phyloP scores from a whole-genome alignment of 78 protist species.

The Isochrysis galbana region DNA sequence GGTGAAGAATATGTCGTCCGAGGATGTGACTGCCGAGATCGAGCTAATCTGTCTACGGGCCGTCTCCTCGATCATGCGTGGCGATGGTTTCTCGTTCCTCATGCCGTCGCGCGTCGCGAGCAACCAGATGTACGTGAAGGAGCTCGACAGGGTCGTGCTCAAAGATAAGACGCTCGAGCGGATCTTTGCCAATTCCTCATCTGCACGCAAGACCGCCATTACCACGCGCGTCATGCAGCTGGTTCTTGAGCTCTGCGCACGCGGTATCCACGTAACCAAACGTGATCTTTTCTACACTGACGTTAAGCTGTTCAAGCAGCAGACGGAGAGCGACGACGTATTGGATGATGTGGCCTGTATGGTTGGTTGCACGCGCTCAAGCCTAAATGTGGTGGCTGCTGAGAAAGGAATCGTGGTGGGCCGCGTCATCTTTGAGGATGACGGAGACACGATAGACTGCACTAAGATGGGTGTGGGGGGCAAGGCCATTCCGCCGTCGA shows the following conservation, averaged over 20 bases:
- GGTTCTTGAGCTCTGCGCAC: conserved; percentile 56
- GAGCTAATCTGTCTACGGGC: conserved; percentile 16
- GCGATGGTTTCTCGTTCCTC: conserved; percentile 50
- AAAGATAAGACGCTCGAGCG: conserved; percentile 32
- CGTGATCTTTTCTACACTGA: conserved; percentile 76
- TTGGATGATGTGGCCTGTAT: conserved; percentile 73
- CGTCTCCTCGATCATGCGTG: conserved; percentile 11
- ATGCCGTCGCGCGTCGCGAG: conserved; percentile 57
- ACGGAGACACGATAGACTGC: conserved; percentile 72
- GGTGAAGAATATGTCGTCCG: not conserved
- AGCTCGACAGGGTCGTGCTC: conserved; percentile 68
- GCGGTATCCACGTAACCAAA: conserved; percentile 71
- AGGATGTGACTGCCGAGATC: conserved; percentile 23
- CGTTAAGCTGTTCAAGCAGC: conserved; percentile 60
- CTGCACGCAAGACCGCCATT: conserved; percentile 61
- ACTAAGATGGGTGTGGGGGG: conserved; percentile 60
- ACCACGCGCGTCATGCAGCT: conserved; percentile 67
- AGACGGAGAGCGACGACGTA: conserved; percentile 60
- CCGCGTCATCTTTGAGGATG: conserved; percentile 44
- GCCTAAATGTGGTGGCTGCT: conserved; percentile 40
- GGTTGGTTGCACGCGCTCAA: conserved; percentile 72
- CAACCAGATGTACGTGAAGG: conserved; percentile 59
- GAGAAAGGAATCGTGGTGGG: conserved; percentile 42
- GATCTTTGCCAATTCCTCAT: conserved; percentile 33
- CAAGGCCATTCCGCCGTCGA: conserved; percentile 64